These are phyloP conservation scores for Gloeopeniophorella convolvens DNA, from an alignment of 768 basidiomycete genomes.

Conservation along the genomic window DNA sequence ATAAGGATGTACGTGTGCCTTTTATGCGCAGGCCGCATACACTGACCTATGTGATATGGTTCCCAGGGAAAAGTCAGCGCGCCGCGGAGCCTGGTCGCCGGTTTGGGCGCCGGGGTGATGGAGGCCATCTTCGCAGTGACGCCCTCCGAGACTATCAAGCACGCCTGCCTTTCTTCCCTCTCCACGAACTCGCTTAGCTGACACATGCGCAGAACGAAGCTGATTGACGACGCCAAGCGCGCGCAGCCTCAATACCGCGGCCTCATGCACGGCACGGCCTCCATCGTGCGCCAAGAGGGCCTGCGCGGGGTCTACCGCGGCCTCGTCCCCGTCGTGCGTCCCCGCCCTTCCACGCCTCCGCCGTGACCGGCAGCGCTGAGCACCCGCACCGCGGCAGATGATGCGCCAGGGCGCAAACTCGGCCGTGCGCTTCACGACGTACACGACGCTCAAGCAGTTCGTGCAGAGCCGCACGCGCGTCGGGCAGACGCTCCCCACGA, in stretches of 20 bases:
- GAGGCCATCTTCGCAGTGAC: constrained; percentile 95
- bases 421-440: constrained; percentile 92
- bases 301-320: constrained; percentile 82
- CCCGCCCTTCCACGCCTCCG: too few relatives aligned
- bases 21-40: not conserved
- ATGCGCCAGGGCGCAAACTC: constrained; percentile 98
- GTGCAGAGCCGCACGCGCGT: constrained; percentile 80
- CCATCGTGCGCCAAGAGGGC: constrained; percentile 83
- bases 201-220: constrained; percentile 66
- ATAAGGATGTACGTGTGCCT: constrained; percentile 56
- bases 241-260: constrained; percentile 82
- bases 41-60: constrained; percentile 1
- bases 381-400: constrained; percentile 46
- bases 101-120: constrained; percentile 81
- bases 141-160: constrained; percentile 99
- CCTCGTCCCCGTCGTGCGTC: constrained; percentile 83
- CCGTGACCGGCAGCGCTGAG: not conserved
- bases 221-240: constrained; percentile 90
- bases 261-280: constrained; percentile 73
- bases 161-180: constrained; percentile 24
- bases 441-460: constrained; percentile 89
- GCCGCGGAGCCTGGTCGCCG: constrained; percentile 73
- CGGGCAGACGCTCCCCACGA: constrained; percentile 76
- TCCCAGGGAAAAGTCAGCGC: constrained; percentile 85
- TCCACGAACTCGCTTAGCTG: not conserved